Percentiles rank a stretch among this genome's conserved stretches.
phyloP scores from a whole-genome alignment of 805 yeast genomes.

The Pichia manshurica region DNA sequence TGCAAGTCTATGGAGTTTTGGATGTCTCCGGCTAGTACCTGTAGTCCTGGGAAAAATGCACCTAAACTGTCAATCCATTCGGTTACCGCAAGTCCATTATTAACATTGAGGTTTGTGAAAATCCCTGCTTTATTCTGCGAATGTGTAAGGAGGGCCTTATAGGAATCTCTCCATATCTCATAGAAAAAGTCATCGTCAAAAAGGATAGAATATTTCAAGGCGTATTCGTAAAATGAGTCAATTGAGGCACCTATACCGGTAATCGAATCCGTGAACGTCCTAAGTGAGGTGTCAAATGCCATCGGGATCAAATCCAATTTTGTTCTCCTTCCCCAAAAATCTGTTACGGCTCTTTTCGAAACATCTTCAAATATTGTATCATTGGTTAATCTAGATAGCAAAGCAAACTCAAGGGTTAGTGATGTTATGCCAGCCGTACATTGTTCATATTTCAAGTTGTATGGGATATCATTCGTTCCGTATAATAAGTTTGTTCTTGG shows the following conservation, averaged over 20 bases:
- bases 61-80: constrained; percentile 81
- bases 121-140: constrained; percentile 32
- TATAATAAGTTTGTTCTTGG: constrained; percentile 66
- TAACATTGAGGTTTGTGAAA: constrained; percentile 50
- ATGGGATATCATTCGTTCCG: constrained; percentile 45
- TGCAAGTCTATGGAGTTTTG: constrained; percentile 59
- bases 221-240: constrained; percentile 87
- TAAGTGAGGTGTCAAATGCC: constrained; percentile 47
- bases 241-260: constrained; percentile 89
- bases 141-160: constrained; percentile 51
- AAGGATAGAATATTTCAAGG: constrained; percentile 68
- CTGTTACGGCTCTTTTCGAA: constrained; percentile 57
- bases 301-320: constrained; percentile 65
- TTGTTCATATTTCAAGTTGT: constrained; percentile 50
- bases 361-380: constrained; percentile 63
- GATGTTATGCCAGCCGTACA: constrained; percentile 87
- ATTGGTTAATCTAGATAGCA: constrained; percentile 69
- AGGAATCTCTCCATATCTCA: constrained; percentile 55
- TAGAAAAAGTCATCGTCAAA: constrained; percentile 54
- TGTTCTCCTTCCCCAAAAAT: constrained; percentile 65
- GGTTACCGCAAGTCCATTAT: constrained; percentile 44
- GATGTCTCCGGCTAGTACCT: constrained; percentile 72
- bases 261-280: constrained; percentile 48
- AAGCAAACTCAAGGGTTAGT: constrained; percentile 72
- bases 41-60: constrained; percentile 86